phyloP scores from a whole-genome alignment of 108 stramenopile genomes.

The Stephanodiscus triporus region DNA sequence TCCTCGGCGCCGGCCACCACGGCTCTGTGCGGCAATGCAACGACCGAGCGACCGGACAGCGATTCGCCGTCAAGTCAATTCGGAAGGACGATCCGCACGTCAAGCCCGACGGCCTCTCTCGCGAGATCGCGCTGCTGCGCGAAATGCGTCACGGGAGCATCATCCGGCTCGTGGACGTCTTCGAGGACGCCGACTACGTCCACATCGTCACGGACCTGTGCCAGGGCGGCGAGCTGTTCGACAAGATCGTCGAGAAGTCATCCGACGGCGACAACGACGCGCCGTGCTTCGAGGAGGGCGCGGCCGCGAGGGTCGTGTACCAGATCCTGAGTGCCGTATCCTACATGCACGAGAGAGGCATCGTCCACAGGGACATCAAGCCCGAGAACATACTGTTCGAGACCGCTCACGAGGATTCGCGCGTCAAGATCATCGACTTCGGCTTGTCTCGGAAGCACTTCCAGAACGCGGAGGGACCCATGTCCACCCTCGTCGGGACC shows the following conservation, averaged over 20 bases:
- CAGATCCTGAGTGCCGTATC: constrained; percentile 66
- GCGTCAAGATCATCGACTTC: constrained; percentile 77
- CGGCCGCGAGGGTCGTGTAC: constrained; percentile 54
- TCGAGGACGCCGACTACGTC: constrained; percentile 79
- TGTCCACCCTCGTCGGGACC: constrained; percentile 59
- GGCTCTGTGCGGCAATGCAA: constrained; percentile 33
- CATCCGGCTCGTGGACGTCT: constrained; percentile 88
- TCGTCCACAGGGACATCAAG: constrained; percentile 78
- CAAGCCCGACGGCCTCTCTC: neutral
- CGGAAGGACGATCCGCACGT: constrained; percentile 17
- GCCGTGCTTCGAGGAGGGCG: constrained; percentile 54
- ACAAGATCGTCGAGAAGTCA: constrained; percentile 86
- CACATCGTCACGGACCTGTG: constrained; percentile 91
- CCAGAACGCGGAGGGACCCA: constrained; percentile 11
- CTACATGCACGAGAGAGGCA: constrained; percentile 67
- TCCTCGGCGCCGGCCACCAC: constrained; percentile 30
- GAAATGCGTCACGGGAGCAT: constrained; percentile 69
- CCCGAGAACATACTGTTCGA: constrained; percentile 83
- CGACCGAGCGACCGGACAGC: constrained; percentile 19
- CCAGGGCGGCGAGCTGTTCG: constrained; percentile 92
- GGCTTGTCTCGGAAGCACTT: constrained; percentile 52
- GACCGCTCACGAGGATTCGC: constrained; percentile 24
- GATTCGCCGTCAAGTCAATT: constrained; percentile 24
- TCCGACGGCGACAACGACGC: neutral
- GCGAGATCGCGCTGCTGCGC: constrained; percentile 66